Conservation (phyloP, 2,329 filamentous ascomycete genomes). For the Apiospora hydei region DNA sequence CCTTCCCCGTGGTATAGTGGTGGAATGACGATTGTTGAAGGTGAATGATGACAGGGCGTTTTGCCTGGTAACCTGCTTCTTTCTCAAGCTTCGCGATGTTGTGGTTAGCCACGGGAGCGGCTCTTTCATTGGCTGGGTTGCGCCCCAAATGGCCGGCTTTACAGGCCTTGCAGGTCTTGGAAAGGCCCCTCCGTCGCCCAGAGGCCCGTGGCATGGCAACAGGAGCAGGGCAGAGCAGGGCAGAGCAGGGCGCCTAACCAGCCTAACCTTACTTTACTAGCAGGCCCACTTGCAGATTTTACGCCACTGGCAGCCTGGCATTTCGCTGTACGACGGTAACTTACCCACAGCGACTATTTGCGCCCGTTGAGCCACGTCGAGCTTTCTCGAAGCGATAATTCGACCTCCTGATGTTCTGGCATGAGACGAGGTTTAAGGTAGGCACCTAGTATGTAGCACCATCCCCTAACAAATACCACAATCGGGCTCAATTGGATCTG, state of each 20-base stretch:
- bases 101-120: conserved; percentile 45
- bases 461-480: not conserved
- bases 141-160: conserved; percentile 20
- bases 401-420: conserved; percentile 24
- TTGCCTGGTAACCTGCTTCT: conserved; percentile 28
- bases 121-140: conserved; percentile 46
- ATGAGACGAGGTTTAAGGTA: not conserved
- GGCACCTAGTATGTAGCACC: not conserved
- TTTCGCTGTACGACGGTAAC: not conserved
- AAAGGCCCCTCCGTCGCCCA: conserved; percentile 13
- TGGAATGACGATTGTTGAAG: conserved; percentile 23
- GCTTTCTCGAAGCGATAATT: conserved; percentile 24
- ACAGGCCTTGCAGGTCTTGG: conserved; percentile 13
- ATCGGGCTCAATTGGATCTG: not conserved
- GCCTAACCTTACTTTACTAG: not conserved
- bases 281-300: conserved; percentile 13
- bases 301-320: conserved; percentile 2
- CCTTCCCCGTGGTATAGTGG: conserved; percentile 17
- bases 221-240: not conserved
- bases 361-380: conserved; percentile 10
- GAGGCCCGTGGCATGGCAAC: conserved; percentile 19
- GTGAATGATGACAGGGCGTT: conserved; percentile 30
- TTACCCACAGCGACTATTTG: not conserved
- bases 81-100: conserved; percentile 46
- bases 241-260: not conserved